Base-by-base conservation (phyloP, 2,329 filamentous ascomycete species). In the Alternaria incomplexa region DNA sequence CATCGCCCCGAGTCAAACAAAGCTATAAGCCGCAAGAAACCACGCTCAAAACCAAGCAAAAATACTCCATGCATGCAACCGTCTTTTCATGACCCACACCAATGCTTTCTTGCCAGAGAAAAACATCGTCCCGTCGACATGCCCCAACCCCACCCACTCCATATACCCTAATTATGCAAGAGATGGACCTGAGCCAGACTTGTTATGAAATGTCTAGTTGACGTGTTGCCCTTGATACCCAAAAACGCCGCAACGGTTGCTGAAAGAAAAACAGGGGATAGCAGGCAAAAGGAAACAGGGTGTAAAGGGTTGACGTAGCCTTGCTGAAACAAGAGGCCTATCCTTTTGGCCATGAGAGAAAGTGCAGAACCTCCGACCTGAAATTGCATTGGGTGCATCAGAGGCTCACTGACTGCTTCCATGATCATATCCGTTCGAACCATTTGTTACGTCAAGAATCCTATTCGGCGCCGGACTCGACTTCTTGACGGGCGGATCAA, bases 401-500 rank as follows among this genome's bases (percentile, higher is more conserved):
- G 46, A 6, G n/a, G 23, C 8, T n/a, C 23, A 50, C 30, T 52
- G 48, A 40, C 30, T 52, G 20, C 48, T 52, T 22, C 20, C 20
- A 25, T 52, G 48, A 4, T 15, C 13, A 25, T 36, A 20, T 15
- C 48, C 48, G 23, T 52, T 52, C 20, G 13, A 52, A 12, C 52
- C 53, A 36, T 58, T 28, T 22, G 45, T 15, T 23, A 36, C n/a
- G 17, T 51, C 40, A 6, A 47, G 52, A 32, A 65, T 54, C 28
- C 54, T 58, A 11, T 66, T 61, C 3, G 64, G 64, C n/a, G 61
- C 52, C 7, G 64, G 64, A 58, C 64, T 67, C 17, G 53, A 55
- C 62, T 83, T 81, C 80, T 91, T 89, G 67, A 87, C 82, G 2
- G 88, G 89, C 23, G 89, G 88, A 15, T 86, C 88, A 54, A 89